These are phyloP conservation scores for Allium cepa DNA, from an alignment of 106 monocot species.

Conservation along the genomic window DNA sequence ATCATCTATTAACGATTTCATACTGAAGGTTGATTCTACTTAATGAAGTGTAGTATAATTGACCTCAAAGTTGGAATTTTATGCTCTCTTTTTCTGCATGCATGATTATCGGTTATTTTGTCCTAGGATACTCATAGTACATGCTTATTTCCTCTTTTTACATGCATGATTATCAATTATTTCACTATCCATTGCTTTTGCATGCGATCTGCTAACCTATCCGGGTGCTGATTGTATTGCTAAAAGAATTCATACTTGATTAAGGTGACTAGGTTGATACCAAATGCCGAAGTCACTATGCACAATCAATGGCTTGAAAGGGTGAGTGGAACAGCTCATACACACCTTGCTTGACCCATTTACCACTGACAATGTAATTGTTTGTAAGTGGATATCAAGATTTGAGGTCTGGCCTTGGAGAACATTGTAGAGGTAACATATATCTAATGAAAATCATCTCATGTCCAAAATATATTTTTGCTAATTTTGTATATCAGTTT, in stretches of 20 bases:
- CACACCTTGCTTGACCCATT: constrained; percentile 84
- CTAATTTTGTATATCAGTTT: too few species aligned
- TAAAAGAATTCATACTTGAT: background rate
- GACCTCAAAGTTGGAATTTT: constrained; percentile 79
- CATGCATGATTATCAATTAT: background rate
- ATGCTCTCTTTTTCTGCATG: constrained; percentile 1
- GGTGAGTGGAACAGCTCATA: constrained; percentile 68
- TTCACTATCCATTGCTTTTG: background rate
- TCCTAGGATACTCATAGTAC: constrained; percentile 86
- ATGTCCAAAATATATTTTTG: too few species aligned
- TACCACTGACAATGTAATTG: constrained; percentile 69
- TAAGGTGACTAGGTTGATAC: constrained; percentile 94
- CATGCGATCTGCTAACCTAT: background rate
- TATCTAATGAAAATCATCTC: background rate
- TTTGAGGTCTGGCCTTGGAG: constrained; percentile 99
- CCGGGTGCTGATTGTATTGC: background rate
- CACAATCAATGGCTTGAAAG: constrained; percentile 88
- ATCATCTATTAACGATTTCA: accelerated
- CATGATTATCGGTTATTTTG: constrained; percentile 2
- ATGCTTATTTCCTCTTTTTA: background rate
- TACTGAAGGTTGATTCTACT: too few species aligned
- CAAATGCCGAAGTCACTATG: constrained; percentile 85
- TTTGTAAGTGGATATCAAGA: constrained; percentile 87
- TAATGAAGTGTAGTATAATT: constrained; percentile 66
- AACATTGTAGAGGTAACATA: constrained; percentile 68